Evolutionary conservation across 768 basidiomycete species (phyloP).

Genomic region (Amanita jacksonii): DNA sequence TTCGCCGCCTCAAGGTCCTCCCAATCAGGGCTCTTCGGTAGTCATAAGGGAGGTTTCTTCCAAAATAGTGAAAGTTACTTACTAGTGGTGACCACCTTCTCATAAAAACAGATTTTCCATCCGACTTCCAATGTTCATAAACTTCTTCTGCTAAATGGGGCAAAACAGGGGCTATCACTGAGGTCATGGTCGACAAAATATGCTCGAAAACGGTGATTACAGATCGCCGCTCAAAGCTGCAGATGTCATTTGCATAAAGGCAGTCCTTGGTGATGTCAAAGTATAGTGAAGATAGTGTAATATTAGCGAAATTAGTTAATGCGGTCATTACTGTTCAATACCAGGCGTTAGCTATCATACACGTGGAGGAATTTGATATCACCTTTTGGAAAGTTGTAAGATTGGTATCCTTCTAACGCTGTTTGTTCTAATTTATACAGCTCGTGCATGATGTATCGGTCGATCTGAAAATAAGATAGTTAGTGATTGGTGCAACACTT

Average conservation of each 20-base stretch:
- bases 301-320: conserved; percentile 69
- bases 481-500: background rate
- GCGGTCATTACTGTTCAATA: conserved; percentile 53
- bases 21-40: conserved; percentile 49
- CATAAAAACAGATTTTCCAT: conserved; percentile 55
- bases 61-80: conserved; percentile 13
- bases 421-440: conserved; percentile 60
- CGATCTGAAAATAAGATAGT: conserved; percentile 39
- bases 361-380: background rate
- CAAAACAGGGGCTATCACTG: conserved; percentile 73
- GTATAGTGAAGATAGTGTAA: conserved; percentile 83
- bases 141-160: conserved; percentile 92
- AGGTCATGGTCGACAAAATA: conserved; percentile 59
- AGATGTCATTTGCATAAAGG: conserved; percentile 60
- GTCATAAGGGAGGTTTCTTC: background rate
- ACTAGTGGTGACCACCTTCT: conserved; percentile 65
- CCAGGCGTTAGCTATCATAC: background rate
- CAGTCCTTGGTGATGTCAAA: conserved; percentile 89
- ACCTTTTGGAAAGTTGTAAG: conserved; percentile 84
- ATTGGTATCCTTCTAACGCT: conserved; percentile 58
- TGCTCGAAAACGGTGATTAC: conserved; percentile 67
- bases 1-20: conserved; percentile 40
- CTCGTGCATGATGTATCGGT: conserved; percentile 82
- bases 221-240: conserved; percentile 46
- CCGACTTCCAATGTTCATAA: conserved; percentile 33